Percentiles rank a stretch among this genome's conserved stretches.
Conservation (phyloP, 352 stramenopile genomes). For the Pythium grandisporangium region DNA sequence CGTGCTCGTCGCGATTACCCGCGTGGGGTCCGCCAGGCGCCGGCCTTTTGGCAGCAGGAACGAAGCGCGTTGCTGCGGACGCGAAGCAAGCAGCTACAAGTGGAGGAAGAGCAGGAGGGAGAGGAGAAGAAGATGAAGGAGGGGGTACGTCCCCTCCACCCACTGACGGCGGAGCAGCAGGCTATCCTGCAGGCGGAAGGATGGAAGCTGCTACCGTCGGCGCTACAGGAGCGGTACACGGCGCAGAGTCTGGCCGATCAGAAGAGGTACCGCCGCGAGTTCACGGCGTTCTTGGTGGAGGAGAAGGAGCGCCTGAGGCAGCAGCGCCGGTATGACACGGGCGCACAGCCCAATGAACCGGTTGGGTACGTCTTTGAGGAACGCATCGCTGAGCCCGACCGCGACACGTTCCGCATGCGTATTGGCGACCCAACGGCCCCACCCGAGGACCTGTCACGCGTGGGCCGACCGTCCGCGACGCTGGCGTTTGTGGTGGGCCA, state of each 20-base stretch:
- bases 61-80: conserved; percentile 28
- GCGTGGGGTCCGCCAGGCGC: conserved; percentile 40
- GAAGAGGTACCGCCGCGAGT: conserved; percentile 36
- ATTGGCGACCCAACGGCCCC: conserved; percentile 31
- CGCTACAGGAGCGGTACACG: conserved; percentile 38
- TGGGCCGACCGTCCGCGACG: conserved; percentile 52
- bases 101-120: conserved; percentile 6
- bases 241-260: conserved; percentile 32
- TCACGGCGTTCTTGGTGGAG: conserved; percentile 37
- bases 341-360: conserved; percentile 20
- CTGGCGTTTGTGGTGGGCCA: conserved; percentile 75
- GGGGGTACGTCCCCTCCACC: too few relatives aligned
- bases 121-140: conserved; percentile 6
- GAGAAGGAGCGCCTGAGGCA: conserved; percentile 30
- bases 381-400: conserved; percentile 54
- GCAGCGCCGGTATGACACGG: conserved; percentile 41
- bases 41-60: conserved; percentile 64
- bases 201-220: conserved; percentile 37
- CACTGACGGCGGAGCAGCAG: conserved; percentile 20
- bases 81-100: too few relatives aligned
- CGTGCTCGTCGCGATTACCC: conserved; percentile 42
- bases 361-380: conserved; percentile 75
- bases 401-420: conserved; percentile 56
- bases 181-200: conserved; percentile 9
- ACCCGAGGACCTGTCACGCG: conserved; percentile 4